Evolutionary conservation across 768 basidiomycete genomes (phyloP), one percentile per base, ranked within the genome.

Genomic region (Russula brevipes): DNA sequence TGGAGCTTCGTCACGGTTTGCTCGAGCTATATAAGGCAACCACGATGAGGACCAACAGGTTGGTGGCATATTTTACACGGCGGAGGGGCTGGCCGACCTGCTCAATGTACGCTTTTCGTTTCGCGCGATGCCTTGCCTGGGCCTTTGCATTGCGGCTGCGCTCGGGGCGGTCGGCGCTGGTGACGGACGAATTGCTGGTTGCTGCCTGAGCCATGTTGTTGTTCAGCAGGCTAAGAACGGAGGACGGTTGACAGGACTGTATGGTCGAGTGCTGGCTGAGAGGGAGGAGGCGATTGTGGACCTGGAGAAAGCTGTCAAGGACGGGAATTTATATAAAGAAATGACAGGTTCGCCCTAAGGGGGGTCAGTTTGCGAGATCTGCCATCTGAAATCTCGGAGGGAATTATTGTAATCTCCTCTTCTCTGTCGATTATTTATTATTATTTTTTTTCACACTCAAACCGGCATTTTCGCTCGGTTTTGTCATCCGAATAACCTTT

Each of bases 91-190:
- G 12, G 5, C 5, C 30, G 57, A 90, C 91, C 82, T 91, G 89
- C 69, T 93, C 90, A 71, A 94, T 92, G 79, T 94, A 94, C 11
- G 91, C 91, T 78, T 94, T 94, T 76, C 91, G 82, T 75, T 94
- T 94, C 73, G 91, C 91, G 64, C 91, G 85, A 79, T 94, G 91
- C 69, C 91, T 80, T 41, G 91, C 91, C 77, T 94, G 91, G 10
- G 91, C 91, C 75, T 86, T 87, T 58, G 88, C 88, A 78, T 91
- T 91, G 79, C 89, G 87, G 81, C 87, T 88, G 69, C 88, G 85
- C 76, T 89, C 88, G 79, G 88, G 88, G 31, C 66, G 65, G 57
- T 63, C 55, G 16, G 45, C 17, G 3, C 1, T 3, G 9, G 46
- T 1, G 3, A 42, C 6, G n/a, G 63, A 33, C 11, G 44, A 42